Base-by-base conservation (phyloP, 495 filamentous ascomycete genomes). In the Penicillium arizonense region DNA sequence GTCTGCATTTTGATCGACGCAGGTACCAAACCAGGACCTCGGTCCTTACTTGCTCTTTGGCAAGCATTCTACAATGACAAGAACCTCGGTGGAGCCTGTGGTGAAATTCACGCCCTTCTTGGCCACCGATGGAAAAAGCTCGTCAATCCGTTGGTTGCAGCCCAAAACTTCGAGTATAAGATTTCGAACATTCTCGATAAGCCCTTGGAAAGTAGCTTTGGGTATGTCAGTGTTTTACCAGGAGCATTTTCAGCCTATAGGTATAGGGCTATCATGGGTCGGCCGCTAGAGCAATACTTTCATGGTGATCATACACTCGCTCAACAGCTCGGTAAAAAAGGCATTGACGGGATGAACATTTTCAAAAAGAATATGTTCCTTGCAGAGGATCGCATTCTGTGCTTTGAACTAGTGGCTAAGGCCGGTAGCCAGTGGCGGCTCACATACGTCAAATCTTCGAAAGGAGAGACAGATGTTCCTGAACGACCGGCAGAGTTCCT, bases 341-440 rank as follows among this genome's bases (percentile, higher is more conserved):
- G 94, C 74, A 96, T 98, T 62, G 94, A 98, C 66, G 94, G 91
- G 55, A 98, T 98, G 94, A 97, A 96, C 67, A 97, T 98, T 57
- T 97, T 98, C 83, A 97, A 98, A 79, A 98, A 98, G 82, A 98
- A 98, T 80, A 97, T 98, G 94, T 98, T 97, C 79, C 90, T 98
- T 76, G 94, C 94, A 64, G 94, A 97, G 73, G 94, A 98, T 85
- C 91, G 94, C 77, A 98, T 98, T 75, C 82, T 98, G 42, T 98
- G 94, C 77, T 98, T 98, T 78, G 94, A 98, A 64, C 74, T 98
- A 70, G 93, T 97, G 44, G 94, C 93, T 56, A 98, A 97, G 73
- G 92, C 94, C 12, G 94, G 94, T 51, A 92, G 89, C 47, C 96
- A 96, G 67, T 98, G 94, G 94, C 94, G 96, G 77, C 71, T 97